A percentile compares a stretch with the other conserved stretches of the same genome.
phyloP scores from a whole-genome alignment of 257 asterid genomes.

The Handroanthus guayacan region DNA sequence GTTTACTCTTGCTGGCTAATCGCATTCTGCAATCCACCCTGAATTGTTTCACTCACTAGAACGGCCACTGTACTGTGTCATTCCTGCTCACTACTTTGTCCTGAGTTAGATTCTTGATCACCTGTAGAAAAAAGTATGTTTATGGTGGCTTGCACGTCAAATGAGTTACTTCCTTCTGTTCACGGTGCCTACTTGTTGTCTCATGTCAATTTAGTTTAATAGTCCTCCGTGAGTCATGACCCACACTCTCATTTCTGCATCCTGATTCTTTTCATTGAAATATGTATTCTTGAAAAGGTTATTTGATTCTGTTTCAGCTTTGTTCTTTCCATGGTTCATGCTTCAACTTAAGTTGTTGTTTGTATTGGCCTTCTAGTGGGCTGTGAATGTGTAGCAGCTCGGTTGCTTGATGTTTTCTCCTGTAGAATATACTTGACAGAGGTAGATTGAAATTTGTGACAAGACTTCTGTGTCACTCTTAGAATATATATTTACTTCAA shows the following conservation, averaged over 20 bases:
- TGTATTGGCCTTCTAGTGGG: slow-evolving; percentile 12
- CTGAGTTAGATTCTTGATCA: background rate
- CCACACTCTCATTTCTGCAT: background rate
- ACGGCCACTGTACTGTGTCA: background rate
- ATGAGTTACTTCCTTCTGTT: too few relatives aligned
- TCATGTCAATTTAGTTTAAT: background rate
- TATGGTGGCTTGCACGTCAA: too few relatives aligned
- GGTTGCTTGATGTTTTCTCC: slow-evolving; percentile 6
- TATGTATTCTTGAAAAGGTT: background rate
- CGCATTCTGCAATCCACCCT: background rate
- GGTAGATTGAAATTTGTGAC: background rate
- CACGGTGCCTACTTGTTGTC: too few relatives aligned
- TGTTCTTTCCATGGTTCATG: background rate
- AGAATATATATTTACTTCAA: background rate
- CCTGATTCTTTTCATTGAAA: background rate
- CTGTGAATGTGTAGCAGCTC: background rate
- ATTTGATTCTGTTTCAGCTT: background rate
- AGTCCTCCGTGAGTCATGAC: background rate
- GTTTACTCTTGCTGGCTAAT: background rate
- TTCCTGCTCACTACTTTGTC: background rate
- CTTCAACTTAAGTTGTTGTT: background rate
- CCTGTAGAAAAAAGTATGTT: too few relatives aligned
- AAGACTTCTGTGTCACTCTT: background rate
- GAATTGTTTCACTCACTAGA: background rate
- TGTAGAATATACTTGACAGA: background rate